A percentile compares a stretch with the other conserved stretches of the same genome.
phyloP scores from a whole-genome alignment of 306 rosid genomes.

The Prunus fruticosa region DNA sequence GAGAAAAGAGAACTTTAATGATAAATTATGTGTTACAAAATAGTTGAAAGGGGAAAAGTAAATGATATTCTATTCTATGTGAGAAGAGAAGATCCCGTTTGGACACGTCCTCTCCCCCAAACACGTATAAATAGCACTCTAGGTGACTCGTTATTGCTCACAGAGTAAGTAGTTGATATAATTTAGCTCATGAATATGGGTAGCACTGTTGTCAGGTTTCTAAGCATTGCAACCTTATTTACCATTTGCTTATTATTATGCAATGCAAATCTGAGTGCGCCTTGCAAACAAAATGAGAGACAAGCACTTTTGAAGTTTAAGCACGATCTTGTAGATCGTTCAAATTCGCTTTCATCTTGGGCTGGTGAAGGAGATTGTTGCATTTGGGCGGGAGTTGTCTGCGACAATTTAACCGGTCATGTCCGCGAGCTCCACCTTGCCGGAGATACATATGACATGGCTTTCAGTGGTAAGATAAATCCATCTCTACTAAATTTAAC shows the following conservation, averaged over 20 bases:
- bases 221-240: not conserved
- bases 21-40: too few relatives aligned
- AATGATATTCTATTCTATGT: too few relatives aligned
- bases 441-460: too few relatives aligned
- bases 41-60: too few relatives aligned
- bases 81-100: too few relatives aligned
- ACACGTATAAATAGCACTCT: too few relatives aligned
- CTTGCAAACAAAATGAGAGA: not conserved
- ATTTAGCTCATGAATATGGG: too few relatives aligned
- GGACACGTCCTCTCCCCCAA: too few relatives aligned
- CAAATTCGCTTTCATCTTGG: conserved; percentile 4
- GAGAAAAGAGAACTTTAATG: too few relatives aligned
- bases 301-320: not conserved
- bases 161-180: too few relatives aligned
- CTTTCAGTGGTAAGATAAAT: conserved; percentile 11
- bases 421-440: not conserved
- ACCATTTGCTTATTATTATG: not conserved
- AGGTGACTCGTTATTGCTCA: too few relatives aligned
- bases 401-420: not conserved
- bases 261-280: not conserved
- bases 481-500: conserved; percentile 3
- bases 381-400: rapidly evolving
- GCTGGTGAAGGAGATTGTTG: too few relatives aligned
- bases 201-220: not conserved
- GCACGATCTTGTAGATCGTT: not conserved